Conservation (phyloP, 371 early-diverging fungal genomes). For the Vairimorpha apis region DNA sequence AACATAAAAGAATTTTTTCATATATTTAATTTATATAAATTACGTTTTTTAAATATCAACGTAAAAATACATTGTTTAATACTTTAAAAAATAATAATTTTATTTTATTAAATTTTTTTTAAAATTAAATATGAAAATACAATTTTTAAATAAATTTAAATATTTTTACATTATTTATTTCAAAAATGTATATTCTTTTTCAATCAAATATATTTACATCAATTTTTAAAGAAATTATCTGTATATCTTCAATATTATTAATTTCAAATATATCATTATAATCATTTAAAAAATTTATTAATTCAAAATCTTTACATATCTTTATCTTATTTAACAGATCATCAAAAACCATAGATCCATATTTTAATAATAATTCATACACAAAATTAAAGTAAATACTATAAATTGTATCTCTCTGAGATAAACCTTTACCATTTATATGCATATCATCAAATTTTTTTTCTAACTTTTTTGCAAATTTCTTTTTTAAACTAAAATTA, state of each 20-base stretch:
- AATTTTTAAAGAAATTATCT: conserved; percentile 26
- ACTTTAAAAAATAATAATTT: too few species aligned
- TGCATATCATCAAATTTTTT: neutral
- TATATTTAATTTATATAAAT: too few species aligned
- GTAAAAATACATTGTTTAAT: too few species aligned
- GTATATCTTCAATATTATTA: conserved; percentile 14
- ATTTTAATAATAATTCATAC: conserved; percentile 27
- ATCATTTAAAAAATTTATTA: conserved; percentile 39
- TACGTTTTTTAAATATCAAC: too few species aligned
- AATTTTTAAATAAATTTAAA: too few species aligned
- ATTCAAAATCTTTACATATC: conserved; percentile 48
- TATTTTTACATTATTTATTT: too few species aligned
- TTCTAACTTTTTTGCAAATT: neutral
- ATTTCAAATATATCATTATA: conserved; percentile 46
- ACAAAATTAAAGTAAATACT: conserved; percentile 41
- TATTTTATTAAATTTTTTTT: too few species aligned
- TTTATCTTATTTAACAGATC: conserved; percentile 32
- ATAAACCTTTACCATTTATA: neutral
- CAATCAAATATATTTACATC: conserved; percentile 31
- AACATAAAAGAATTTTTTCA: too few species aligned
- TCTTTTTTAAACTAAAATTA: neutral
- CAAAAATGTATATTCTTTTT: too few species aligned
- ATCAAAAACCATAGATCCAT: conserved; percentile 34
- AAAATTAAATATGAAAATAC: too few species aligned
- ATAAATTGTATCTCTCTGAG: conserved; percentile 26